Evolutionary conservation across 345 rosid genomes (phyloP).

Genomic region (Pistacia vera): DNA sequence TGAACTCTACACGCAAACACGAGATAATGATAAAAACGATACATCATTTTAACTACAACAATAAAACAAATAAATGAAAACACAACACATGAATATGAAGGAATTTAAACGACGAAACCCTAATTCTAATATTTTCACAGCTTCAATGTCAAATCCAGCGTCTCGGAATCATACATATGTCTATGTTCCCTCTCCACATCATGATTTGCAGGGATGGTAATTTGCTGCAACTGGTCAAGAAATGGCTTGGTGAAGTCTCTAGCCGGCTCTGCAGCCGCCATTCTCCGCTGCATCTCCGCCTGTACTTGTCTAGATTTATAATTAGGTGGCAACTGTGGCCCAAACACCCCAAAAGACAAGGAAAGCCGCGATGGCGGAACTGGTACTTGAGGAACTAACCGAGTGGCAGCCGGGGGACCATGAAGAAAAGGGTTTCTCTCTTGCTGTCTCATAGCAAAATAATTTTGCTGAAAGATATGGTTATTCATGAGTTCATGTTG

Average conservation of each 20-base stretch:
- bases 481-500: background rate
- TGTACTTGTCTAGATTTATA: no score
- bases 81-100: no score
- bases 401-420: background rate
- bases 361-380: background rate
- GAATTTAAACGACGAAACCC: no score
- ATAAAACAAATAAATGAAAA: no score
- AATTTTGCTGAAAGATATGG: background rate
- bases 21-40: no score
- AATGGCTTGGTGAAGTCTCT: conserved; percentile 27
- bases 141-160: conserved; percentile 34
- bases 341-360: background rate
- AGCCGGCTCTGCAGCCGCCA: background rate
- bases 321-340: background rate
- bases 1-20: no score
- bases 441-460: no score
- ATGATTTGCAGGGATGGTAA: background rate
- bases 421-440: background rate
- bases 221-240: conserved; percentile 21
- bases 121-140: conserved; percentile 10
- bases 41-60: no score
- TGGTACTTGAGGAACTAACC: background rate
- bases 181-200: no score
- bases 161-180: background rate
- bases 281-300: background rate